Evolutionary conservation across 2,329 filamentous ascomycete species (phyloP).

Genomic region (Hymenoscyphus fraxineus): DNA sequence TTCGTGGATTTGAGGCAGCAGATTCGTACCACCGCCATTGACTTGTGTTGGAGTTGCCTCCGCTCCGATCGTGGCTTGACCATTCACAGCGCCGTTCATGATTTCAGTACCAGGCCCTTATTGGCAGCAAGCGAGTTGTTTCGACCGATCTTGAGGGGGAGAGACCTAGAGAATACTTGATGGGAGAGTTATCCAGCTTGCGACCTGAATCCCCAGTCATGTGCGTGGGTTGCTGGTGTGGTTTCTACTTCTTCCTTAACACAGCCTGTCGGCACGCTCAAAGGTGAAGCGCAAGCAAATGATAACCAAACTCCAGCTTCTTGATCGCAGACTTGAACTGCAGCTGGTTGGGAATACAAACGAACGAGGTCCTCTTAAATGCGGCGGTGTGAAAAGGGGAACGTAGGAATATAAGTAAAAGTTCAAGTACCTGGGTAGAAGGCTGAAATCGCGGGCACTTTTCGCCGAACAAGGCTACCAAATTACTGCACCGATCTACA

Average conservation of each 20-base stretch:
- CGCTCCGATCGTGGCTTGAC: conserved; percentile 15
- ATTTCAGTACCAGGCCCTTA: conserved; percentile 13
- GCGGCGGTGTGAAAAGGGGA: neutral
- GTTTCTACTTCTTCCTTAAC: neutral
- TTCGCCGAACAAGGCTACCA: conserved; percentile 11
- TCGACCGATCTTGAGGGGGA: neutral
- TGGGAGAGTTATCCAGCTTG: conserved; percentile 21
- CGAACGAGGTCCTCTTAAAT: neutral
- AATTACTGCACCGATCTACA: neutral
- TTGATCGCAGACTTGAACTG: neutral
- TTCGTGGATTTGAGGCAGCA: conserved; percentile 69
- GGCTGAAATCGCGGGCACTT: conserved; percentile 11
- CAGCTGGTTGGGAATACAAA: neutral
- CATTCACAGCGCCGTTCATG: conserved; percentile 31
- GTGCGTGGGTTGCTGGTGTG: conserved; percentile 13
- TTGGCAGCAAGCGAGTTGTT: neutral
- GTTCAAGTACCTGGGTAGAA: conserved; percentile 3
- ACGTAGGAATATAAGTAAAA: neutral
- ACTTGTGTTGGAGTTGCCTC: conserved; percentile 25
- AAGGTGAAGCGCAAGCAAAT: neutral
- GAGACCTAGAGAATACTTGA: conserved; percentile 7
- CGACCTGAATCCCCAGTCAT: conserved; percentile 21
- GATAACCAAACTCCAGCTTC: neutral
- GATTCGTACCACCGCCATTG: conserved; percentile 40
- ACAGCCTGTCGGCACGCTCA: neutral